Evolutionary conservation across 352 stramenopile genomes (phyloP).

Genomic region (Blastocystis hominis): DNA sequence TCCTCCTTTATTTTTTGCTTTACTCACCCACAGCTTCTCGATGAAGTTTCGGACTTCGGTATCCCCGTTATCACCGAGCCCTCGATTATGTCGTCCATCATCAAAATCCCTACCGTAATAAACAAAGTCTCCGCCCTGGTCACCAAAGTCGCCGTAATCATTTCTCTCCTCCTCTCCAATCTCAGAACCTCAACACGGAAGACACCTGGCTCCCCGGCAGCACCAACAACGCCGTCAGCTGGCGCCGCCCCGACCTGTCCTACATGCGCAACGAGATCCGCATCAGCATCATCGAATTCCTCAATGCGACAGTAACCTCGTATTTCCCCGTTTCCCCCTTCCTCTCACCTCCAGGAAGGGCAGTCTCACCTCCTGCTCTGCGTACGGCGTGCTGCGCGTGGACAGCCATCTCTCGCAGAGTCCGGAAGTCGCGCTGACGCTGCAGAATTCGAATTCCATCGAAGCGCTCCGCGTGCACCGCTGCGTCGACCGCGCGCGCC

Average conservation of each 20-base stretch:
- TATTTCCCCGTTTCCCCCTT: background rate
- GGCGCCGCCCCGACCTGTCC: background rate
- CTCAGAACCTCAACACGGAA: background rate
- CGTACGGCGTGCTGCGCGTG: background rate
- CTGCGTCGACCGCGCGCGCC: background rate
- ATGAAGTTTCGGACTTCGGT: slow-evolving; percentile 12
- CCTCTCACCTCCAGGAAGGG: slow-evolving; percentile 1
- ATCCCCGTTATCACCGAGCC: slow-evolving; percentile 31
- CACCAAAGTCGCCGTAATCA: background rate
- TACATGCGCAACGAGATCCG: slow-evolving; percentile 3
- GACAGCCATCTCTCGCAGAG: background rate
- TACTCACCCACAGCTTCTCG: background rate
- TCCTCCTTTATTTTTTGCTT: background rate
- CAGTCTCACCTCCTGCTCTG: background rate
- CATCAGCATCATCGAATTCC: background rate
- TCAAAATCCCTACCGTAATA: background rate
- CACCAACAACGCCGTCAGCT: background rate
- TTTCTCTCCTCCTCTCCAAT: background rate
- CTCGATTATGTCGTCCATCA: slow-evolving; percentile 9
- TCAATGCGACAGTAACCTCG: background rate
- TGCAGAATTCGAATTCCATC: background rate
- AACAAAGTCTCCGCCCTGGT: background rate
- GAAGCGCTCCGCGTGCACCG: background rate
- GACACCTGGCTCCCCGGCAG: background rate
- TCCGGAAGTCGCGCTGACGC: background rate